Base-by-base conservation (phyloP, 2,329 filamentous ascomycete genomes). In the Taxawa tesnikishii region DNA sequence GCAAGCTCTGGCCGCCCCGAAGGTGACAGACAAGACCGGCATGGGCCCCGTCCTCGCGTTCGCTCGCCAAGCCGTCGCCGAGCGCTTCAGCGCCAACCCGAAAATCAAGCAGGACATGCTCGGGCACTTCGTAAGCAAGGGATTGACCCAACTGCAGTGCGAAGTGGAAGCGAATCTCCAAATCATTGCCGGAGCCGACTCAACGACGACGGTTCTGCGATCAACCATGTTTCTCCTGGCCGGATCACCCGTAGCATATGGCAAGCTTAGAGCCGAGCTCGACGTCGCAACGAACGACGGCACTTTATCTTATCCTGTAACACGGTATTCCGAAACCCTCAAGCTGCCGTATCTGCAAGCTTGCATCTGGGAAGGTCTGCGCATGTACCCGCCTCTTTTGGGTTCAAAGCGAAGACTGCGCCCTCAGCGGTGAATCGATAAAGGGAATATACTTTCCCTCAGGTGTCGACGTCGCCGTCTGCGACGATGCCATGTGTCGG, bases 181-280 rank as follows among this genome's bases (percentile, higher is more conserved):
- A 36, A 59, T 64, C 35, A 40, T 70, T 15, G 68, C 68, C 4
- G 70, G 69, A 8, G 65, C 67, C 0, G 70, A 74, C 35, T 70
- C 67, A 0, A 68, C 67, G 0, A 65, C 69, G 1, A 68, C 66
- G 0, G 60, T 60, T 5, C 60, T 75, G 12, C 59, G 68, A 4
- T 54, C 55, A 13, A 68, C 59, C 2, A 40, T 73, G 29, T 56
- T 70, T 14, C 54, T 66, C 38, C 42, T 73, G 25, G 55, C 64
- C 19, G 62, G 56, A 25, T 62, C 57, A 17, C 62, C 63, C 0
- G 45, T 48, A 2, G 59, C 65, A 2, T 61, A 64, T 42, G 31
- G 32, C n/a, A 62, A 47, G 6, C 53, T 75, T 1, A 57, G 55
- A n/a, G 47, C 33, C 1, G 65, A 73, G 37, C 60, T 70, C n/a